These are phyloP conservation scores for Lasiodiplodia sp. DNA, from an alignment of 2,329 filamentous ascomycete genomes.

Conservation along the genomic window DNA sequence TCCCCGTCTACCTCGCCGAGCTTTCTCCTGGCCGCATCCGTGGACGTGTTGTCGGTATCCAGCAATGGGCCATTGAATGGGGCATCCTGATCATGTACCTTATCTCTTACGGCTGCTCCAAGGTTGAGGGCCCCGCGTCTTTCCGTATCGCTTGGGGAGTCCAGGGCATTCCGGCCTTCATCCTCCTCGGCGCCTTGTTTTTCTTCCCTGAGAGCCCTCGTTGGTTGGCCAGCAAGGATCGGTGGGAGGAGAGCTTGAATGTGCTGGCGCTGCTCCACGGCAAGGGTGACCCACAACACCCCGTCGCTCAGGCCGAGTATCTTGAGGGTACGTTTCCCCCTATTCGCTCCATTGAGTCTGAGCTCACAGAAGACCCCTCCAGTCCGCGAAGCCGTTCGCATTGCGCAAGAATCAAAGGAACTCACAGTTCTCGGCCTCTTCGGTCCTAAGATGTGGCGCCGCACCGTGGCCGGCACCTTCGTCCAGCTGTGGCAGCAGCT, in stretches of 20 bases:
- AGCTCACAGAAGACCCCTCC: background rate
- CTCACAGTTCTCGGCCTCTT: constrained; percentile 27
- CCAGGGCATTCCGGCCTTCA: constrained; percentile 50
- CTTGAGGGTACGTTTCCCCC: constrained; percentile 52
- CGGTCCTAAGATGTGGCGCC: constrained; percentile 60
- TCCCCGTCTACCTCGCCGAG: constrained; percentile 55
- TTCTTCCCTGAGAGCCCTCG: constrained; percentile 63
- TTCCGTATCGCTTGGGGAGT: constrained; percentile 54
- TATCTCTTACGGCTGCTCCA: constrained; percentile 69
- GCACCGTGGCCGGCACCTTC: constrained; percentile 62
- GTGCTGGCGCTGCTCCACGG: constrained; percentile 64
- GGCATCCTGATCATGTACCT: constrained; percentile 56
- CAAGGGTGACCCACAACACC: constrained; percentile 61
- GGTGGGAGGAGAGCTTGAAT: constrained; percentile 70
- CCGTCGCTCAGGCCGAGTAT: constrained; percentile 69
- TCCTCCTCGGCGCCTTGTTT: constrained; percentile 50
- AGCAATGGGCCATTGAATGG: constrained; percentile 53
- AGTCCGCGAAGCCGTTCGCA: constrained; percentile 30
- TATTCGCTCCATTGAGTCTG: background rate
- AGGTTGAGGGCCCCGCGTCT: constrained; percentile 53
- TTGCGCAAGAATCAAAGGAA: constrained; percentile 22
- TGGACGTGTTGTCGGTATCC: constrained; percentile 53
- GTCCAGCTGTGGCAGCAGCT: constrained; percentile 66
- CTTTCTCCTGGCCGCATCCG: constrained; percentile 53
- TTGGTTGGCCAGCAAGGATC: constrained; percentile 73